These are phyloP conservation scores for Pichia californica DNA, from an alignment of 805 yeast species.

Conservation along the genomic window DNA sequence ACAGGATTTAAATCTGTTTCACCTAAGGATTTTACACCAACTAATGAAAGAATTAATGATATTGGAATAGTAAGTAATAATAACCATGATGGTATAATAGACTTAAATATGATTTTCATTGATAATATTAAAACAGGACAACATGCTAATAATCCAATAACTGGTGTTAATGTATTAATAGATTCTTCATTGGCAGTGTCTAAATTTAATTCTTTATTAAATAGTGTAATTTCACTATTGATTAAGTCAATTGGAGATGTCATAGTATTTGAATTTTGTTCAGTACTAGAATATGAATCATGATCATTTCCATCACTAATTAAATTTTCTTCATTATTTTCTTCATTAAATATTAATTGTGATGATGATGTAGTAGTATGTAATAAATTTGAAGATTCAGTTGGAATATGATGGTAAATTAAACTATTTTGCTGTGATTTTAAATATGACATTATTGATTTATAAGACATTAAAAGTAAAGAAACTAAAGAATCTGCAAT, in stretches of 20 bases:
- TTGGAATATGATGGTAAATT: background rate
- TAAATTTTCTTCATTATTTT: background rate
- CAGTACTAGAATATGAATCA: slow-evolving; percentile 8
- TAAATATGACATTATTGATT: background rate
- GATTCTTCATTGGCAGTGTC: slow-evolving; percentile 27
- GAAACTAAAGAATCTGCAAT: slow-evolving; percentile 85
- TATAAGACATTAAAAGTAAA: slow-evolving; percentile 29
- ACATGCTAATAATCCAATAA: slow-evolving; percentile 57
- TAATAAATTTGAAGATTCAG: background rate
- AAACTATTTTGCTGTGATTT: background rate
- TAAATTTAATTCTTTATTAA: background rate
- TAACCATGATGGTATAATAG: slow-evolving; percentile 64
- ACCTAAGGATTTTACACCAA: slow-evolving; percentile 92
- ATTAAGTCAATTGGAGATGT: background rate
- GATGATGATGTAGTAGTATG: background rate
- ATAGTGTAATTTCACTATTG: background rate
- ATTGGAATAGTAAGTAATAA: slow-evolving; percentile 60
- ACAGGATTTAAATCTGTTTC: slow-evolving; percentile 97
- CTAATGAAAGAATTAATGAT: slow-evolving; percentile 72
- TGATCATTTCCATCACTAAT: background rate
- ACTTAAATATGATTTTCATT: slow-evolving; percentile 63
- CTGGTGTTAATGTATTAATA: slow-evolving; percentile 5
- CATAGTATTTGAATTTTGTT: background rate
- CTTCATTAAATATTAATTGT: background rate
- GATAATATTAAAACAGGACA: slow-evolving; percentile 61